Evolutionary conservation across 176 grass and related monocot species (phyloP), one percentile per base, ranked within the genome.

Genomic region (Lolium perenne): DNA sequence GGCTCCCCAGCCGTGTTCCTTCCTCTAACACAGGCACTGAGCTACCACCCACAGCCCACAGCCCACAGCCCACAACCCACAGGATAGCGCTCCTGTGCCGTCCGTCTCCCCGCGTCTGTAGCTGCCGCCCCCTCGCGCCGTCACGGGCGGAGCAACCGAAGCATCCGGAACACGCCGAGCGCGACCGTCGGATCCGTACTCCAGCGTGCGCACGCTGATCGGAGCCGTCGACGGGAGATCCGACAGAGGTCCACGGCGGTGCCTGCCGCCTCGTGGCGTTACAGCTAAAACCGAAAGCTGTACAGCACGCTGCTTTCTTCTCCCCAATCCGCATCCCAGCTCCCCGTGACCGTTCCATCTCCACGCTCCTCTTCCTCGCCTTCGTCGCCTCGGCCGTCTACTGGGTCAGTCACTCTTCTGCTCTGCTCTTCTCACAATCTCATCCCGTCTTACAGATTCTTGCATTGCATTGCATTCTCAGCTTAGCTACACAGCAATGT

Each of bases 301-400:
- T 10, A 62, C 38, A 12, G 72, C 55, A 53, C 40, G 57, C 68
- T 20, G 11, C 4, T 16, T 66, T 32, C 38, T n/a, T 61, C 64
- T 26, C 49, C 63, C 79, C 15, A 48, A 67, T 80, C 83, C 77
- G 71, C 23, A 89, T 41, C 61, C 32, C 61, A 60, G 61, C 45
- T 23, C 20, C 38, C 74, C 64, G 59, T 73, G 49, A 50, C 69
- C 78, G 4, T 71, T 41, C 53, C 70, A 23, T 49, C 35, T 75
- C 81, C 74, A 23, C 58, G 62, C 62, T 35, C 62, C 0, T 29
- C 25, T 16, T 2, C 25, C 16, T 65, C 62, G 23, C 13, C 62
- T 35, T 65, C 13, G 62, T 15, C 25, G 62, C 25, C 25, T 35
- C 25, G 62, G 25, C 25, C 25, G 3, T 4, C 32, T 18, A 14